These are phyloP conservation scores for Calophaca sinica DNA, from an alignment of 306 rosid genomes.

Conservation along the genomic window DNA sequence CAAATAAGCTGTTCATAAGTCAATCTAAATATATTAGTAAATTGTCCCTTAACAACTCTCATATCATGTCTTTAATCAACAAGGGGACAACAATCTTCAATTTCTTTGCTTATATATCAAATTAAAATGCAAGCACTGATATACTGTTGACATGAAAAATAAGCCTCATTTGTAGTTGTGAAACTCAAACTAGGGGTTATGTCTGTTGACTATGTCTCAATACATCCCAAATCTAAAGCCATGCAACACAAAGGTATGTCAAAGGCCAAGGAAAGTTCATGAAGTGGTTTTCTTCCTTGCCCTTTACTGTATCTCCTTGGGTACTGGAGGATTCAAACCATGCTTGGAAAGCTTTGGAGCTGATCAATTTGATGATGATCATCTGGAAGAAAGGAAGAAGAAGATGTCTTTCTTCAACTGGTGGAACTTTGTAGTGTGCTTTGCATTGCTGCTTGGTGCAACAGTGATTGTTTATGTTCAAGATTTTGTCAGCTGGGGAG, in stretches of 20 bases:
- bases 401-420: slow-evolving; percentile 64
- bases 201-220: slow-evolving; percentile 58
- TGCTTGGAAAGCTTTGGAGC: slow-evolving; percentile 65
- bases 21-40: not conserved
- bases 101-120: not conserved
- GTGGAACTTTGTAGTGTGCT: slow-evolving; percentile 54
- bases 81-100: not conserved
- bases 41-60: not conserved
- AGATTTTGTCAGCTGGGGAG: slow-evolving; percentile 59
- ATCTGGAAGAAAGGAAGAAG: slow-evolving; percentile 52
- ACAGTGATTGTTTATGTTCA: slow-evolving; percentile 56
- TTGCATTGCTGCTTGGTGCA: slow-evolving; percentile 50
- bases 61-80: not conserved
- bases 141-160: not conserved
- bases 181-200: slow-evolving; percentile 50
- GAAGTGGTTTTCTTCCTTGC: slow-evolving; percentile 61
- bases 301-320: slow-evolving; percentile 56
- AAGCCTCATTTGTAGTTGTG: not conserved
- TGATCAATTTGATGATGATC: slow-evolving; percentile 62
- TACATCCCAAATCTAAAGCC: slow-evolving; percentile 56
- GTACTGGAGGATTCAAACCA: slow-evolving; percentile 62
- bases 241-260: slow-evolving; percentile 44
- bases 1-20: too few species aligned
- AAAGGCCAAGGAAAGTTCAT: slow-evolving; percentile 53
- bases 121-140: not conserved